A percentile compares a stretch with the other conserved stretches of the same genome.
Conservation (phyloP, 441 rosid species). For the Viola pubescens region DNA sequence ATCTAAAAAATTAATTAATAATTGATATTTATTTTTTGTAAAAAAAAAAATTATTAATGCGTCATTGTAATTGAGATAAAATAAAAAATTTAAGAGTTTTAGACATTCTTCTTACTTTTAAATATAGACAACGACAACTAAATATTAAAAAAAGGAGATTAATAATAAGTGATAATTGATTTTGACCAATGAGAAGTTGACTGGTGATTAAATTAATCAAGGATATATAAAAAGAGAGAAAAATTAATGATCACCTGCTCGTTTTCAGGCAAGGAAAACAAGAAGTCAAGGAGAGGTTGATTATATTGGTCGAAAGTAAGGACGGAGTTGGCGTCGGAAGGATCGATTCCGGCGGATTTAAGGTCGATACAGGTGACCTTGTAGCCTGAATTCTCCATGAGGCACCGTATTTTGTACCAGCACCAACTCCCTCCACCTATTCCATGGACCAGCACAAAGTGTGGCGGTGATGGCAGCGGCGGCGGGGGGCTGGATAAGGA, state of each 20-base stretch:
- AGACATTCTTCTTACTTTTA: no score
- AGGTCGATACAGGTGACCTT: constrained; percentile 78
- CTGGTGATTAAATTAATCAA: neutral
- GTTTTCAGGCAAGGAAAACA: constrained; percentile 48
- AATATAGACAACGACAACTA: no score
- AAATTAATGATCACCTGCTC: constrained; percentile 66
- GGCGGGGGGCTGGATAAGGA: neutral
- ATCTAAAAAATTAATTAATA: no score
- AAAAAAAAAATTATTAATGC: no score
- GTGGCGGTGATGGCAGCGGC: constrained; percentile 15
- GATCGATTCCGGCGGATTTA: constrained; percentile 57
- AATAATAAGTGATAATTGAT: no score
- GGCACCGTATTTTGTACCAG: constrained; percentile 75
- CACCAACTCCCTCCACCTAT: constrained; percentile 79
- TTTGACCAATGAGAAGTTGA: no score
- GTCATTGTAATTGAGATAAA: no score
- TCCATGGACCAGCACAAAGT: constrained; percentile 83
- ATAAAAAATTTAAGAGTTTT: no score
- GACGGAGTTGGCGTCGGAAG: constrained; percentile 37
- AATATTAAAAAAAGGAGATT: no score
- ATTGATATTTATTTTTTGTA: no score
- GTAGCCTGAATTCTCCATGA: constrained; percentile 76
- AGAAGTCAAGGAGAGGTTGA: constrained; percentile 59
- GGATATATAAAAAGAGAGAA: no score
- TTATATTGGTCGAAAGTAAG: constrained; percentile 65